A percentile compares a stretch with the other conserved stretches of the same genome.
Evolutionary conservation across 345 rosid genomes (phyloP).

Genomic region (Lumnitzera littorea): DNA sequence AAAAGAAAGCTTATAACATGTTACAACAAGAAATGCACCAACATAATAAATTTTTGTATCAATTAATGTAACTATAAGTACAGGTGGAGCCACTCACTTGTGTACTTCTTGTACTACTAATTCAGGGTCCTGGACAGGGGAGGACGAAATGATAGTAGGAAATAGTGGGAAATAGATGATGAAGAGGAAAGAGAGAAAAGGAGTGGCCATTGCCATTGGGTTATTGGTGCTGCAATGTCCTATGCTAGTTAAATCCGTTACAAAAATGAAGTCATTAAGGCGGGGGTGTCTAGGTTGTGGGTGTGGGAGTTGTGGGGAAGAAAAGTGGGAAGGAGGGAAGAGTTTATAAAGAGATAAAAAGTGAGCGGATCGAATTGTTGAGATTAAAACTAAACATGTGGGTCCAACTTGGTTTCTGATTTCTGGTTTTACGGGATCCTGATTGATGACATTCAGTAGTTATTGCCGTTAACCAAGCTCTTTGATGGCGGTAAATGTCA

Average conservation of each 20-base stretch:
- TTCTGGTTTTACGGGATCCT: conserved; percentile 42
- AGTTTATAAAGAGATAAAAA: conserved; percentile 25
- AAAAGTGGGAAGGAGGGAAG: neutral
- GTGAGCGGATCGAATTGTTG: conserved; percentile 12
- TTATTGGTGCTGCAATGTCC: neutral
- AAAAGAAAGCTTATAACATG: no score
- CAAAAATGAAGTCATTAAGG: conserved; percentile 2
- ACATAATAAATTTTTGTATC: no score
- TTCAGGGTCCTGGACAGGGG: conserved; percentile 51
- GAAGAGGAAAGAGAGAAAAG: conserved; percentile 19
- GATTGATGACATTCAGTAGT: conserved; percentile 10
- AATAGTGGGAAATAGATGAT: conserved; percentile 20
- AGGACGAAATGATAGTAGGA: conserved; percentile 27
- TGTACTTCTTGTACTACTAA: conserved; percentile 53
- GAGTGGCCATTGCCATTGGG: conserved; percentile 17
- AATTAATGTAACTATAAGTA: no score
- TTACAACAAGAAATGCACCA: no score
- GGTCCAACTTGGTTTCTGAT: conserved; percentile 38
- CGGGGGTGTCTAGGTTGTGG: conserved; percentile 4
- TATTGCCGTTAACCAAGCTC: conserved; percentile 28
- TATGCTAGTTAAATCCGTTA: neutral
- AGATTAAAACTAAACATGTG: conserved; percentile 25
- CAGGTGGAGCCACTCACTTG: conserved; percentile 21
- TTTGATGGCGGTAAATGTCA: no score
- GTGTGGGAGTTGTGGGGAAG: conserved; percentile 7